phyloP scores from a whole-genome alignment of 108 stramenopile genomes.

The Skeletonema marinoi region DNA sequence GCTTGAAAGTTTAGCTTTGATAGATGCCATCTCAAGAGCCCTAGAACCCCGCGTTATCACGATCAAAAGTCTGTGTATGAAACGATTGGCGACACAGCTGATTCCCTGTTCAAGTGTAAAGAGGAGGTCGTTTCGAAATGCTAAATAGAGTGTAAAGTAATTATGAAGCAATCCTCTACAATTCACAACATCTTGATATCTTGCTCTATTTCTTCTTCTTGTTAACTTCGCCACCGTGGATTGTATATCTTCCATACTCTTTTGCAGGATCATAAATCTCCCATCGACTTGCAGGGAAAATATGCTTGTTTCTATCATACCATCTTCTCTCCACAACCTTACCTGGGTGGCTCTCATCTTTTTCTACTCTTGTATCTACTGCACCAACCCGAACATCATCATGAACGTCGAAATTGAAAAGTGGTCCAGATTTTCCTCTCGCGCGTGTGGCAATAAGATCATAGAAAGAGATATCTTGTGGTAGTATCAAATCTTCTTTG shows the following conservation, averaged over 20 bases:
- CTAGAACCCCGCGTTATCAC: slow-evolving; percentile 49
- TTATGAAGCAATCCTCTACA: too few species aligned
- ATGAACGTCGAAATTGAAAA: slow-evolving; percentile 96
- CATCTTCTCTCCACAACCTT: slow-evolving; percentile 94
- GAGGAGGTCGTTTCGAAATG: background rate
- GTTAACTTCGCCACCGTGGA: slow-evolving; percentile 88
- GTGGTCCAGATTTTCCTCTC: slow-evolving; percentile 93
- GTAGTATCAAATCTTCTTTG: slow-evolving; percentile 98
- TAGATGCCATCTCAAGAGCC: slow-evolving; percentile 23
- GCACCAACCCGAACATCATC: slow-evolving; percentile 93
- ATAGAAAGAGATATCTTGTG: slow-evolving; percentile 95
- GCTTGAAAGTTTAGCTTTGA: slow-evolving; percentile 42
- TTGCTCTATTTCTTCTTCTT: slow-evolving; percentile 24
- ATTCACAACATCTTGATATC: too few species aligned
- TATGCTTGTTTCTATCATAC: slow-evolving; percentile 98
- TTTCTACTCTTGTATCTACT: slow-evolving; percentile 89
- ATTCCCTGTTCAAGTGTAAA: slow-evolving; percentile 31
- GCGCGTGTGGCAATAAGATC: slow-evolving; percentile 97
- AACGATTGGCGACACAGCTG: slow-evolving; percentile 30
- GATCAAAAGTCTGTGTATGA: slow-evolving; percentile 48
- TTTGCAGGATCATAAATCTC: slow-evolving; percentile 94
- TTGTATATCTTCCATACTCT: slow-evolving; percentile 90
- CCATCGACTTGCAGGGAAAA: slow-evolving; percentile 98
- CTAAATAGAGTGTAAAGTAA: background rate
- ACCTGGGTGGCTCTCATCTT: slow-evolving; percentile 97